phyloP scores from a whole-genome alignment of 1,284 basidiomycete genomes.

The Ganoderma multipileum region DNA sequence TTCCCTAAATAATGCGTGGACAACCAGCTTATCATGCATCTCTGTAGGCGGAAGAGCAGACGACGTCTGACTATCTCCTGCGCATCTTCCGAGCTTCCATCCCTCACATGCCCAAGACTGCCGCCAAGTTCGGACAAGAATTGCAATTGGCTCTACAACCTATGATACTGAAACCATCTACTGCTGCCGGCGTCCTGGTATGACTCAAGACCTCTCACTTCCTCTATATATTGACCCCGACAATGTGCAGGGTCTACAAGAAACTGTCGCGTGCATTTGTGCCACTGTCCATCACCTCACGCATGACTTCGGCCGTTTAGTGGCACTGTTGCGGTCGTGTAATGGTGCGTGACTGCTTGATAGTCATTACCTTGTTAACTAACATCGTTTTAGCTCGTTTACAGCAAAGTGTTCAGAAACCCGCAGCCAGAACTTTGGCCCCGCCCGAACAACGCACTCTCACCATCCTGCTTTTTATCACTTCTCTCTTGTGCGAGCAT shows the following conservation, averaged over 20 bases:
- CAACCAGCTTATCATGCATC: background rate
- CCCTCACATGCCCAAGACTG: conserved; percentile 88
- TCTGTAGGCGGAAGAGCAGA: conserved; percentile 79
- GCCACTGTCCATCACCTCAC: conserved; percentile 86
- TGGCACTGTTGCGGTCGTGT: conserved; percentile 83
- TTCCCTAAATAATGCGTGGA: background rate
- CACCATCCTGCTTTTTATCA: conserved; percentile 80
- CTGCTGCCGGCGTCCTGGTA: conserved; percentile 69
- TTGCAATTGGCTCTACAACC: conserved; percentile 83
- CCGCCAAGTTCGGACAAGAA: conserved; percentile 85
- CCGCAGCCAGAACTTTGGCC: conserved; percentile 34
- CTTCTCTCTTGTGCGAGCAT: conserved; percentile 86
- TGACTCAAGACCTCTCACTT: background rate
- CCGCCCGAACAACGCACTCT: conserved; percentile 50
- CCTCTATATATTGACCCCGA: background rate
- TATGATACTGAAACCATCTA: conserved; percentile 85
- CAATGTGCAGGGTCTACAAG: conserved; percentile 74
- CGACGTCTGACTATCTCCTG: conserved; percentile 83
- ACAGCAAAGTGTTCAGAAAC: conserved; percentile 54
- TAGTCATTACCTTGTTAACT: background rate
- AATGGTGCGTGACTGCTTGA: conserved; percentile 58
- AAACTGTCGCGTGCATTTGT: conserved; percentile 92
- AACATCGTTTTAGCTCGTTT: conserved; percentile 54
- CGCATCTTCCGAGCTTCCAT: conserved; percentile 88
- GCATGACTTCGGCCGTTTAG: conserved; percentile 80